Percentiles rank a stretch among this genome's conserved stretches.
phyloP scores from a whole-genome alignment of 345 rosid genomes.

The Noccaea caerulescens region DNA sequence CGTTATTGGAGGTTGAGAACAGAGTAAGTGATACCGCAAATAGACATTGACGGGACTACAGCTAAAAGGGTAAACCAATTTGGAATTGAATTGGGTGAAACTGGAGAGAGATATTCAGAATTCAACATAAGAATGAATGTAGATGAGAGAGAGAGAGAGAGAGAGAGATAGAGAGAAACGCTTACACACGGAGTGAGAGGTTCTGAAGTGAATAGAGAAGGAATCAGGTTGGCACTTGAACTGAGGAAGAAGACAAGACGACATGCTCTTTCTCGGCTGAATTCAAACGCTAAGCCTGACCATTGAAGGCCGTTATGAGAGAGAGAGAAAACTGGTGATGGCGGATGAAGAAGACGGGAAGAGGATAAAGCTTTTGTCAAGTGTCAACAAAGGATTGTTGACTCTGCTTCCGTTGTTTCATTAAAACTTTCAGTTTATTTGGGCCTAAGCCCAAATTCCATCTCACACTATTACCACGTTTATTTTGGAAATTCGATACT shows the following conservation, averaged over 20 bases:
- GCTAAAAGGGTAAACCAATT: not conserved
- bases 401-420: slow-evolving; percentile 16
- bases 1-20: not conserved
- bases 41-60: not conserved
- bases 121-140: not conserved
- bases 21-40: slow-evolving; percentile 4
- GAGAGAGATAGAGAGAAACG: slow-evolving; percentile 20
- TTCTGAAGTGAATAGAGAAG: slow-evolving; percentile 65
- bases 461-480: not conserved
- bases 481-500: not conserved
- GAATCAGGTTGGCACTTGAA: slow-evolving; percentile 88
- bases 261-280: slow-evolving; percentile 41
- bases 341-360: slow-evolving; percentile 41
- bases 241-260: slow-evolving; percentile 83
- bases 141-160: not conserved
- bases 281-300: slow-evolving; percentile 39
- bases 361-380: slow-evolving; percentile 37
- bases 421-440: not conserved
- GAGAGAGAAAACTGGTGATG: slow-evolving; percentile 44
- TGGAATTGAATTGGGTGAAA: not conserved
- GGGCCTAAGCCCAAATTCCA: slow-evolving; percentile 41
- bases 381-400: slow-evolving; percentile 5
- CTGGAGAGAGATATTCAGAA: not conserved
- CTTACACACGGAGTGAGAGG: slow-evolving; percentile 48
- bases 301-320: slow-evolving; percentile 42